Evolutionary conservation across 352 stramenopile genomes (phyloP).

Genomic region (Phytophthora sp.): DNA sequence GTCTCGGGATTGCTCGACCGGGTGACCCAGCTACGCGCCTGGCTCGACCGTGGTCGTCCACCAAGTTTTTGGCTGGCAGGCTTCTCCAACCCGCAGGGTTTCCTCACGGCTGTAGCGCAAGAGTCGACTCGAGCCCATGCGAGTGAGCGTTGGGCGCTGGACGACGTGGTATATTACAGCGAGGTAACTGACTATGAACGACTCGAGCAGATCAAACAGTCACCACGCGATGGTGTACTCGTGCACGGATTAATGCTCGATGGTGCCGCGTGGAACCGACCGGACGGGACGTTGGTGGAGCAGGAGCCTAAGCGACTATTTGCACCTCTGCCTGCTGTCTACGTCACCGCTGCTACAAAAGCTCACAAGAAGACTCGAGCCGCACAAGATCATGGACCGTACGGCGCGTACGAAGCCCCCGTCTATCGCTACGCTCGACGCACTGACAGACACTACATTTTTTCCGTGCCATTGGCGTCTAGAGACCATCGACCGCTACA

Average conservation of each 20-base stretch:
- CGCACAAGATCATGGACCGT: conserved; percentile 71
- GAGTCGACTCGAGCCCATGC: conserved; percentile 74
- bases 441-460: conserved; percentile 82
- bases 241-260: conserved; percentile 79
- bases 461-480: conserved; percentile 74
- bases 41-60: conserved; percentile 68
- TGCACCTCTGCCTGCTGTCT: conserved; percentile 71
- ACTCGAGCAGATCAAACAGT: conserved; percentile 78
- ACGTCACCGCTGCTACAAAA: conserved; percentile 80
- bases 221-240: conserved; percentile 74
- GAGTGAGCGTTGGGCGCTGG: conserved; percentile 77
- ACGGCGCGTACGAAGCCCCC: conserved; percentile 78
- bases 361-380: conserved; percentile 76
- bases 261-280: conserved; percentile 74
- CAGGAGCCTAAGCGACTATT: conserved; percentile 83
- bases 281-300: conserved; percentile 76
- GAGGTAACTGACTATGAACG: conserved; percentile 85
- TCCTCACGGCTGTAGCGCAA: conserved; percentile 81
- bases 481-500: conserved; percentile 77
- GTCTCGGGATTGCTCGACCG: conserved; percentile 68
- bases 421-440: conserved; percentile 82
- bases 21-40: conserved; percentile 60
- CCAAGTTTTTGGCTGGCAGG: conserved; percentile 79
- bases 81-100: conserved; percentile 78
- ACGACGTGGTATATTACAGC: conserved; percentile 82